Conservation (phyloP, 2,329 filamentous ascomycete genomes). For the Xylariaceae sp. region DNA sequence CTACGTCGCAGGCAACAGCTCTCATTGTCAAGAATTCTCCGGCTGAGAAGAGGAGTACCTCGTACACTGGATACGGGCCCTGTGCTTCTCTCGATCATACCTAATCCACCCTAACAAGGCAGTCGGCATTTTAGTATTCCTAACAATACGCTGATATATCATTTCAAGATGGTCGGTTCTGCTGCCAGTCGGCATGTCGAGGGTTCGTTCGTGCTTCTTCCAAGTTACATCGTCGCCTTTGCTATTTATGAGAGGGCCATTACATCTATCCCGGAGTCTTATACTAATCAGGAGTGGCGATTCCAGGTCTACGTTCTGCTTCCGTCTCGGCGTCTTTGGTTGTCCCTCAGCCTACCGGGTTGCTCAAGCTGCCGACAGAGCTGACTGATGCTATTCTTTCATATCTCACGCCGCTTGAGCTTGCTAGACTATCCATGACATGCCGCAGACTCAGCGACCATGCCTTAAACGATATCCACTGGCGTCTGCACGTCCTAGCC, state of each 20-base stretch:
- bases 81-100: neutral
- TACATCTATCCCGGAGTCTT: too few relatives aligned
- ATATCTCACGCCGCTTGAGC: conserved; percentile 60
- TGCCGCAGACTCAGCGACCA: conserved; percentile 59
- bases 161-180: conserved; percentile 16
- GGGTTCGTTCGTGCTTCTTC: neutral
- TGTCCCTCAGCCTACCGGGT: conserved; percentile 7
- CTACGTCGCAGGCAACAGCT: neutral
- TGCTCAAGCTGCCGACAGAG: conserved; percentile 66
- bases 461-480: conserved; percentile 63
- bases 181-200: neutral
- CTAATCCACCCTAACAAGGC: neutral
- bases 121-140: neutral
- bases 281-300: neutral
- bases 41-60: neutral
- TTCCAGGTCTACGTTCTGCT: conserved; percentile 2
- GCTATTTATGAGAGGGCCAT: neutral
- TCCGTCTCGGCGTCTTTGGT: conserved; percentile 7
- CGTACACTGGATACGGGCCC: neutral
- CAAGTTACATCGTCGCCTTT: neutral
- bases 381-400: conserved; percentile 68
- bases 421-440: conserved; percentile 56
- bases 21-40: neutral
- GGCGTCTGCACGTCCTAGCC: conserved; percentile 65
- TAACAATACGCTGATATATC: neutral